phyloP scores from a whole-genome alignment of 208 protist species.

The Wallacemonas rigidus region DNA sequence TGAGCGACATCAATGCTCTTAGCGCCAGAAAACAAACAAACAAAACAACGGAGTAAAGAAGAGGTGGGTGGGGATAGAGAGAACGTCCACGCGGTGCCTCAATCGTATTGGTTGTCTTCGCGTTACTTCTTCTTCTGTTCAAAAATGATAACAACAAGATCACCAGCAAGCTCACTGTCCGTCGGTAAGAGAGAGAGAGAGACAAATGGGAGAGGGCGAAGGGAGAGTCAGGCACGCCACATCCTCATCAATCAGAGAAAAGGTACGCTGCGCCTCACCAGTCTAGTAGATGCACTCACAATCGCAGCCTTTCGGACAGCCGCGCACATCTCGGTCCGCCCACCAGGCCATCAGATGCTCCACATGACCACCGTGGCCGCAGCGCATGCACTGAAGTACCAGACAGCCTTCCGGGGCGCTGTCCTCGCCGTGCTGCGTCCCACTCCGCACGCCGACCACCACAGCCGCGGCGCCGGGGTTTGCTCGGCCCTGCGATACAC shows the following conservation, averaged over 20 bases:
- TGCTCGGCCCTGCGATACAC: neutral
- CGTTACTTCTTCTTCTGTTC: no score
- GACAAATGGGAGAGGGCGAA: constrained; percentile 1
- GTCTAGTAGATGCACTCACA: constrained; percentile 69
- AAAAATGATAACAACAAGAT: no score
- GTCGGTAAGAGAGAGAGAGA: neutral
- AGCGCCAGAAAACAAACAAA: no score
- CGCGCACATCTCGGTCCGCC: constrained; percentile 48
- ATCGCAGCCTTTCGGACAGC: constrained; percentile 74
- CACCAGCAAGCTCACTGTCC: no score
- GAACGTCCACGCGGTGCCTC: no score
- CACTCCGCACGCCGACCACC: constrained; percentile 6
- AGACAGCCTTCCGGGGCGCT: constrained; percentile 50
- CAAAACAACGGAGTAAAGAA: no score
- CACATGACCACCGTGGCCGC: constrained; percentile 80
- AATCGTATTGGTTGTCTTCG: no score
- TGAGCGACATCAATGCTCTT: no score
- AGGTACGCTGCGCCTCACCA: no score
- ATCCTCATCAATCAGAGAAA: neutral
- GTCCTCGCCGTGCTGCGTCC: constrained; percentile 3
- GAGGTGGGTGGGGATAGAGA: no score
- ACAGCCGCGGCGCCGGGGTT: neutral
- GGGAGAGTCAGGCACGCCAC: neutral
- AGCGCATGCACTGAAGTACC: constrained; percentile 65
- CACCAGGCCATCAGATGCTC: constrained; percentile 79